Evolutionary conservation across 1,139 yeast species (phyloP), one percentile per base, ranked within the genome.

Genomic region (Lodderomyces elongisporus): DNA sequence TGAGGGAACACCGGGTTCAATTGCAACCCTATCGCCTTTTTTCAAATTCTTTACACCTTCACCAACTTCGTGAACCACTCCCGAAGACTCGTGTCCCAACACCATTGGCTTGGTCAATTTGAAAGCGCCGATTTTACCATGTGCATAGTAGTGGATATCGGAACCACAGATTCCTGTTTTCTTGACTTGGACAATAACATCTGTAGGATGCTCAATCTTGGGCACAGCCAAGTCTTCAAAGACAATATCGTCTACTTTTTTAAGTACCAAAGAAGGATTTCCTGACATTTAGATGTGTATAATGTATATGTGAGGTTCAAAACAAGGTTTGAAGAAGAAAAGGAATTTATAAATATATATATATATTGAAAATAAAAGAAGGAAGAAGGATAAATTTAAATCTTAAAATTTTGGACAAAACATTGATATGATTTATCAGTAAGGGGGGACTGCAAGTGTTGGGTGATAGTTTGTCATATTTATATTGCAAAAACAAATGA

Each of bases 101-200:
- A 81, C 83, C 80, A 79, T 79, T 38, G 83, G 84, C 30, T 64
- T 62, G 37, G 69, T 68, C 49, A 82, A 74, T 5, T 74, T 71
- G 44, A 79, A 81, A 14, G 77, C 73, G 13, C 95, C 95, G 50
- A 85, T 83, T 40, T 70, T 70, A 17, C 95, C 95, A 45, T 80
- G 83, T 31, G 78, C 74, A 51, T 79, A 85, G 66, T 81, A 87
- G 52, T 85, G 95, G 42, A 85, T 82, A 55, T 85, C 95, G 4
- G 88, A 79, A 4, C 95, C 95, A 57, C 96, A 87, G 42, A 87
- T 79, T 32, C 96, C 96, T 0, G 95, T 87, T 32, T 60, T 58
- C 52, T 78, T 79, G 45, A 87, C 82, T 35, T 79, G 79, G 17
- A 87, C 76, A 46, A 82, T 73, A 29, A 87, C 95, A 42, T 77